A percentile compares a stretch with the other conserved stretches of the same genome.
Conservation (phyloP, 257 asterid species). For the Fraxinus anomala region DNA sequence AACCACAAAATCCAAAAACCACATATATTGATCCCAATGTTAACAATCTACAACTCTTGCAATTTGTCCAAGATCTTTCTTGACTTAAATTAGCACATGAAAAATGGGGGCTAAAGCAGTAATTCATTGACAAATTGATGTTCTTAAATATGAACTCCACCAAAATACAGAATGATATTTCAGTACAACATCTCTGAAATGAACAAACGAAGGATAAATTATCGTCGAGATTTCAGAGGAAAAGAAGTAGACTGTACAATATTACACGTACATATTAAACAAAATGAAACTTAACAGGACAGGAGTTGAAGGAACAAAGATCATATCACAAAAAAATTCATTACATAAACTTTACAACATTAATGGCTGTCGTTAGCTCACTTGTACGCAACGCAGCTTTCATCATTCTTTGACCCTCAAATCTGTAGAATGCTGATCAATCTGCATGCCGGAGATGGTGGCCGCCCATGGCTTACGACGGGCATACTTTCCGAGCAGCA, state of each 20-base stretch:
- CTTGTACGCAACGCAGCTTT: background rate
- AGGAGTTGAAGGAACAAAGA: background rate
- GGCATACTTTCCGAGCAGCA: background rate
- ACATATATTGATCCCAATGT: too few species aligned
- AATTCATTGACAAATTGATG: too few species aligned
- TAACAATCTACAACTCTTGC: too few species aligned
- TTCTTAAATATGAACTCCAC: too few species aligned
- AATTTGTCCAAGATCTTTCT: too few species aligned
- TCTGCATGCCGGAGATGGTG: background rate
- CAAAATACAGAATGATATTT: too few species aligned
- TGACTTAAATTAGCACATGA: too few species aligned
- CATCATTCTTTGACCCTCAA: background rate
- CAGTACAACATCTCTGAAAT: background rate
- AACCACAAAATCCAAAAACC: too few species aligned
- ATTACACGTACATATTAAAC: background rate
- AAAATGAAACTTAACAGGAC: background rate
- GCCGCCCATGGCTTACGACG: background rate
- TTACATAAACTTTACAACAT: background rate
- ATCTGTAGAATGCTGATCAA: background rate
- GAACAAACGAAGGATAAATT: background rate
- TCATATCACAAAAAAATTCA: background rate
- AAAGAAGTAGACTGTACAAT: background rate
- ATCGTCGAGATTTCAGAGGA: background rate
- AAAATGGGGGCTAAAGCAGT: too few species aligned
- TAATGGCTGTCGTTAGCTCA: background rate